Evolutionary conservation across 768 basidiomycete genomes (phyloP).

Genomic region (Suillus variegatus): DNA sequence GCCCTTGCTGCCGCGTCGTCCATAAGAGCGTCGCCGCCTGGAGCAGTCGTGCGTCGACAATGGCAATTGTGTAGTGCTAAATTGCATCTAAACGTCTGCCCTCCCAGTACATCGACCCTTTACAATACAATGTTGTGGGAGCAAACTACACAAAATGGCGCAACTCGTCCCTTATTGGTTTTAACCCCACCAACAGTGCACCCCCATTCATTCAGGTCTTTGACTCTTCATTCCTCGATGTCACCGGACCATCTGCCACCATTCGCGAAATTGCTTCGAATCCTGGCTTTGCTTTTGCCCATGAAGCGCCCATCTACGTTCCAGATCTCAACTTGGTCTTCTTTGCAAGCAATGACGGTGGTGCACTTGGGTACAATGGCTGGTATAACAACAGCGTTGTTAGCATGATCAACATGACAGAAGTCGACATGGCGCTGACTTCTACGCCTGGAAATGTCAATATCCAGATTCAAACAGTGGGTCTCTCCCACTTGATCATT

Average conservation of each 20-base stretch:
- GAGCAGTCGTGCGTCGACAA: too few relatives aligned
- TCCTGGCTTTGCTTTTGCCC: constrained; percentile 68
- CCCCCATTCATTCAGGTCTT: constrained; percentile 63
- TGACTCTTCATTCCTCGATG: constrained; percentile 52
- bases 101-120: too few relatives aligned
- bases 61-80: too few relatives aligned
- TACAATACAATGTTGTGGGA: constrained; percentile 44
- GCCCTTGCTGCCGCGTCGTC: too few relatives aligned
- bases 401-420: constrained; percentile 60
- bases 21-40: too few relatives aligned
- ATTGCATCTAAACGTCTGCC: too few relatives aligned
- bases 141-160: constrained; percentile 40
- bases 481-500: constrained; percentile 9
- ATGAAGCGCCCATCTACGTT: constrained; percentile 75
- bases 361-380: constrained; percentile 61
- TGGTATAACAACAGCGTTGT: constrained; percentile 64
- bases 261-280: constrained; percentile 62
- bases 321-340: constrained; percentile 70
- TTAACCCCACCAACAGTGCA: constrained; percentile 62
- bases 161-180: constrained; percentile 41
- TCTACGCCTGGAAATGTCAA: constrained; percentile 40
- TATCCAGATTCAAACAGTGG: constrained; percentile 47
- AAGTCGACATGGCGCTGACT: constrained; percentile 49
- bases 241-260: constrained; percentile 59
- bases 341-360: constrained; percentile 73